Percentiles rank a stretch among this genome's conserved stretches.
Conservation (phyloP, 768 basidiomycete species). For the Omphalotus guepiniiformis region DNA sequence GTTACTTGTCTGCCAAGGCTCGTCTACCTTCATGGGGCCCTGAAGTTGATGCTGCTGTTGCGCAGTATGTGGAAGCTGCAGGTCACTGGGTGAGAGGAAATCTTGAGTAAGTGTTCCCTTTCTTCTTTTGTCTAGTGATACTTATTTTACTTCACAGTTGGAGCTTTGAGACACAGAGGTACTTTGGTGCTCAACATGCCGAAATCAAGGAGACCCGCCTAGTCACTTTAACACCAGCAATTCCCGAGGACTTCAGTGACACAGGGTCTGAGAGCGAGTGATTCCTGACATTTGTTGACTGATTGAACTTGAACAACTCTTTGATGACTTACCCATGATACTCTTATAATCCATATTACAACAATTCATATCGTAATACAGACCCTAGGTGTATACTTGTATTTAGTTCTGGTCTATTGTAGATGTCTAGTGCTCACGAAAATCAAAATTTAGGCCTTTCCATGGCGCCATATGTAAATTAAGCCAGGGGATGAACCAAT, state of each 20-base stretch:
- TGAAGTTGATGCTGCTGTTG: slow-evolving; percentile 46
- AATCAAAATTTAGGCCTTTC: too few relatives aligned
- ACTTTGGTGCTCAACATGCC: slow-evolving; percentile 55
- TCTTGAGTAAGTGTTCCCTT: slow-evolving; percentile 37
- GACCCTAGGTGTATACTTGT: too few relatives aligned
- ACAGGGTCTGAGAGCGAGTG: slow-evolving; percentile 10
- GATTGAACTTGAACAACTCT: too few relatives aligned
- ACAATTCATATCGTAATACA: too few relatives aligned
- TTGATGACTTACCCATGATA: too few relatives aligned
- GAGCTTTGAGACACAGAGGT: slow-evolving; percentile 67
- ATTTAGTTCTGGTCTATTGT: too few relatives aligned
- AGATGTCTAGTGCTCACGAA: too few relatives aligned
- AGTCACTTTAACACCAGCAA: slow-evolving; percentile 36
- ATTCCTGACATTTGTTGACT: too few relatives aligned
- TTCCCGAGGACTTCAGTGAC: slow-evolving; percentile 24
- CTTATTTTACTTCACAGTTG: slow-evolving; percentile 32
- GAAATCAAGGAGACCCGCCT: slow-evolving; percentile 49
- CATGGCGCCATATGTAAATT: too few relatives aligned
- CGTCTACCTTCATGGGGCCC: slow-evolving; percentile 46
- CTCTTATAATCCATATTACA: too few relatives aligned
- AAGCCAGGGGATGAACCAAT: too few relatives aligned
- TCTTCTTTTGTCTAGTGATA: slow-evolving; percentile 1
- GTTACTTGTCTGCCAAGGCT: slow-evolving; percentile 41
- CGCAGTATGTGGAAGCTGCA: slow-evolving; percentile 49
- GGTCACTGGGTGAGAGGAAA: slow-evolving; percentile 62